Evolutionary conservation across 306 rosid species (phyloP), one percentile per base, ranked within the genome.

Genomic region (Dicorynia guianensis): DNA sequence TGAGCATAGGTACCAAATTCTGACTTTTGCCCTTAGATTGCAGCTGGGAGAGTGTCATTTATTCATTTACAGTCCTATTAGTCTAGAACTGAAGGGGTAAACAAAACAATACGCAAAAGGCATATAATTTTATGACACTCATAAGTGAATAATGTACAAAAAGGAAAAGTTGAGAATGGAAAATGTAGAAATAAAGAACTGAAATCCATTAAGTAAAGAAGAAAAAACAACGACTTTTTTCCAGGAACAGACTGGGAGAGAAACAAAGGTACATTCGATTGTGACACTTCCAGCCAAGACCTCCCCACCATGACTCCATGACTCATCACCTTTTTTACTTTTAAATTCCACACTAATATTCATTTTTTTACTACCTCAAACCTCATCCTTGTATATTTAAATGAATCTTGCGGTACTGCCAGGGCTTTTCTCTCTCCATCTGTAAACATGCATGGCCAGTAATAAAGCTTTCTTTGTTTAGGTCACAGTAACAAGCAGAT

Each of bases 241-340:
- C 46, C 42, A 34, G 83, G 75, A 83, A 49, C 74, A 58, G 79
- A 84, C 81, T 43, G 50, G 33, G 48, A 68, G 77, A 81, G 88
- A 87, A 81, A 83, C 84, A 86, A 86, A 81, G 93, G 85, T 76
- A 74, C 86, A 64, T 80, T 62, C 86, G 97, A 92, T 74, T 66
- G 91, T 66, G 96, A 92, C 88, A 67, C 90, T 83, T 88, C 96
- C 96, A 92, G 89, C 93, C 81, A 83, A 60, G 83, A 82, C 86
- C 83, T 53, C 82, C 78, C 90, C 91, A 79, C 90, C 89, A 85
- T 77, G 79, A 71, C 12, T 71, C 74, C 83, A 87, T 76, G 80
- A 80, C 79, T 80, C 72, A 34, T 63, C 47, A 84, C 81, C 88
- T 82, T 83, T 25, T 89, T 86, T 63, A 59, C 67, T 87, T 84